Conservation (phyloP, 768 basidiomycete species). For the Suillus plorans region DNA sequence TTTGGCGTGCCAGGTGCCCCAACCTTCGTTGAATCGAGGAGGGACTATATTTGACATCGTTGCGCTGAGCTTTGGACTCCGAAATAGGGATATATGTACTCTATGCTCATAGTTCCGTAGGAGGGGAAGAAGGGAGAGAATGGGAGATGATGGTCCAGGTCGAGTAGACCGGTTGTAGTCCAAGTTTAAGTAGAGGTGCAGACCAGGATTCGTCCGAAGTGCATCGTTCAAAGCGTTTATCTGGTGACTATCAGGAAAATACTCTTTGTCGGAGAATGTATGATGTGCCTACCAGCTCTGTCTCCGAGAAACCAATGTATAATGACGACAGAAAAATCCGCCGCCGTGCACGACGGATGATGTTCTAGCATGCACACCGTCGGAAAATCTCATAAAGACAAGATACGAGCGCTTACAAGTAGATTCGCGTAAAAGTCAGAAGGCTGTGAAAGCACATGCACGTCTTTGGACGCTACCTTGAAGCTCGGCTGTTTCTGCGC, state of each 20-base stretch:
- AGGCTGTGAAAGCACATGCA: constrained; percentile 58
- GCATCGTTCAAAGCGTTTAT: constrained; percentile 63
- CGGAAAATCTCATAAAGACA: neutral
- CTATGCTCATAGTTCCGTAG: constrained; percentile 68
- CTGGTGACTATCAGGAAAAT: constrained; percentile 40
- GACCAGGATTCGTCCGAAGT: constrained; percentile 54
- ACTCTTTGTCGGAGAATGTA: neutral
- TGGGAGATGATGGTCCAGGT: constrained; percentile 68
- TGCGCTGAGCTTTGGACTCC: constrained; percentile 82
- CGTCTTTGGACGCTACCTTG: constrained; percentile 40
- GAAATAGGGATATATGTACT: constrained; percentile 79
- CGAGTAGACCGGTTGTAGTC: constrained; percentile 83
- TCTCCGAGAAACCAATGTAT: constrained; percentile 82
- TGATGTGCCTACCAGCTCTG: constrained; percentile 62
- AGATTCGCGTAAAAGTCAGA: constrained; percentile 54
- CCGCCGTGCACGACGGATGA: constrained; percentile 72
- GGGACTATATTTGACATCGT: constrained; percentile 77
- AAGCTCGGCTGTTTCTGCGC: constrained; percentile 48
- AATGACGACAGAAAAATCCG: constrained; percentile 90
- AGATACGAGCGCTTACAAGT: constrained; percentile 43
- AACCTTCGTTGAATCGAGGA: constrained; percentile 94
- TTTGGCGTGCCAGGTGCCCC: constrained; percentile 99
- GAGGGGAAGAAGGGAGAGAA: constrained; percentile 69
- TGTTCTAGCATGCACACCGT: constrained; percentile 46
- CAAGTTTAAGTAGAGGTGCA: constrained; percentile 71